These are phyloP conservation scores for Lentinula novae-zelandiae DNA, from an alignment of 1,284 basidiomycete genomes.

Conservation along the genomic window DNA sequence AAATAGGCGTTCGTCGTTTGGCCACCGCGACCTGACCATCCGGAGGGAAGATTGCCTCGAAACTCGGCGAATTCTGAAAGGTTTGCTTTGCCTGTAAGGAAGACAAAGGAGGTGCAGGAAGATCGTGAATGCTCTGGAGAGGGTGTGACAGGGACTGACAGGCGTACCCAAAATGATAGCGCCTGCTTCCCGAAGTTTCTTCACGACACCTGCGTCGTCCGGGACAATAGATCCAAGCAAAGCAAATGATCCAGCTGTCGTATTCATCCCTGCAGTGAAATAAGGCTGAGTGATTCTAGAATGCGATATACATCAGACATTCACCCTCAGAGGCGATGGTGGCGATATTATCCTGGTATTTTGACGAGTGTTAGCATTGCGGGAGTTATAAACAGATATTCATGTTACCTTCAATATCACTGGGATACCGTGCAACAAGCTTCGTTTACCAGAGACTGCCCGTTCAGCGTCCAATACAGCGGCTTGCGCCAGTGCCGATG, in stretches of 20 bases:
- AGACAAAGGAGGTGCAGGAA: not conserved
- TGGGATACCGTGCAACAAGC: slow-evolving; percentile 67
- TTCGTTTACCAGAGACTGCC: slow-evolving; percentile 36
- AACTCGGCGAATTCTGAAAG: slow-evolving; percentile 62
- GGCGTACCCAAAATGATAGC: slow-evolving; percentile 57
- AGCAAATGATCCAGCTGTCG: slow-evolving; percentile 58
- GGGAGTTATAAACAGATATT: too few species aligned
- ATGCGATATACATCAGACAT: not conserved
- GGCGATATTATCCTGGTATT: slow-evolving; percentile 52
- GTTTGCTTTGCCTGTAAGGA: slow-evolving; percentile 52
- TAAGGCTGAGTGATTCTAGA: not conserved
- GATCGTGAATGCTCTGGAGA: not conserved
- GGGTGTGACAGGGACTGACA: not conserved
- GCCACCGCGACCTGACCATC: slow-evolving; percentile 66
- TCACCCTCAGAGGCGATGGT: slow-evolving; percentile 51
- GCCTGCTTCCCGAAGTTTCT: slow-evolving; percentile 57
- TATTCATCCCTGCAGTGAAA: slow-evolving; percentile 58
- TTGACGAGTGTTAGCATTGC: not conserved
- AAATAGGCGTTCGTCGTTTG: slow-evolving; percentile 61
- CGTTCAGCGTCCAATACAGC: slow-evolving; percentile 54
- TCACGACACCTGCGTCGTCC: slow-evolving; percentile 59
- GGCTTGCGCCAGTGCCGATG: slow-evolving; percentile 53
- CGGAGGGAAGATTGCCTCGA: slow-evolving; percentile 51
- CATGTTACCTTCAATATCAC: slow-evolving; percentile 56
- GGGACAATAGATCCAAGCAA: slow-evolving; percentile 56